Conservation (phyloP, 202 grass and related monocot species). For the Setaria viridis region DNA sequence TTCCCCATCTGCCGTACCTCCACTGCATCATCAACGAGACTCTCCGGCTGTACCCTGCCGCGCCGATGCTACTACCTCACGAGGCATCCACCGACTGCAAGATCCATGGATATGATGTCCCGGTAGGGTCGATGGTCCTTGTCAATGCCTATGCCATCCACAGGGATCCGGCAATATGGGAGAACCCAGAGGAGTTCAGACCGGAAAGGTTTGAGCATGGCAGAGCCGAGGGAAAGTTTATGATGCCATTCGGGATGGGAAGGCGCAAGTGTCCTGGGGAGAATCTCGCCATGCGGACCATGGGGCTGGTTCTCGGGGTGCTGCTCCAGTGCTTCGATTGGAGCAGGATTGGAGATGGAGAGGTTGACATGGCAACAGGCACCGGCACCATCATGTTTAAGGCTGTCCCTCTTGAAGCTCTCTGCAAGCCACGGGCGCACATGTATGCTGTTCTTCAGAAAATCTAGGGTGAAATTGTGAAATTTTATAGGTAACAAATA, state of each 20-base stretch:
- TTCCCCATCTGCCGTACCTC: slow-evolving; percentile 49
- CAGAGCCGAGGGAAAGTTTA: slow-evolving; percentile 24
- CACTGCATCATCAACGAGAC: slow-evolving; percentile 56
- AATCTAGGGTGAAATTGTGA: not conserved
- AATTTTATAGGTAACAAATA: slow-evolving; percentile 33
- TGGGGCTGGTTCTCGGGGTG: slow-evolving; percentile 29
- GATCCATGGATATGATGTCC: slow-evolving; percentile 47
- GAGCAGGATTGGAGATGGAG: slow-evolving; percentile 37
- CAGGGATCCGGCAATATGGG: slow-evolving; percentile 42
- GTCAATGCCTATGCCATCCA: slow-evolving; percentile 59
- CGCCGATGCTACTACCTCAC: slow-evolving; percentile 54
- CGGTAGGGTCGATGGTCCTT: slow-evolving; percentile 47
- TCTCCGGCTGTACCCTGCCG: slow-evolving; percentile 50
- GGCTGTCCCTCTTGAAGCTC: slow-evolving; percentile 50
- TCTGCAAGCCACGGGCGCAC: slow-evolving; percentile 41
- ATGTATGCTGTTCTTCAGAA: slow-evolving; percentile 42
- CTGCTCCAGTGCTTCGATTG: slow-evolving; percentile 68
- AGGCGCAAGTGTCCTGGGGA: slow-evolving; percentile 55
- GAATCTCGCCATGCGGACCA: slow-evolving; percentile 38
- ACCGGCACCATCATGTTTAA: slow-evolving; percentile 42
- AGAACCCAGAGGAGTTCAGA: slow-evolving; percentile 37
- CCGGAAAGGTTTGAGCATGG: slow-evolving; percentile 50
- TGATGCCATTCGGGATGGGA: slow-evolving; percentile 61
- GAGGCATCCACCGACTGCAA: slow-evolving; percentile 48
- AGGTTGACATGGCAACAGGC: slow-evolving; percentile 53